Percentiles rank a stretch among this genome's conserved stretches.
phyloP scores from a whole-genome alignment of 176 grass and related monocot species.

The Triticum monococcum region DNA sequence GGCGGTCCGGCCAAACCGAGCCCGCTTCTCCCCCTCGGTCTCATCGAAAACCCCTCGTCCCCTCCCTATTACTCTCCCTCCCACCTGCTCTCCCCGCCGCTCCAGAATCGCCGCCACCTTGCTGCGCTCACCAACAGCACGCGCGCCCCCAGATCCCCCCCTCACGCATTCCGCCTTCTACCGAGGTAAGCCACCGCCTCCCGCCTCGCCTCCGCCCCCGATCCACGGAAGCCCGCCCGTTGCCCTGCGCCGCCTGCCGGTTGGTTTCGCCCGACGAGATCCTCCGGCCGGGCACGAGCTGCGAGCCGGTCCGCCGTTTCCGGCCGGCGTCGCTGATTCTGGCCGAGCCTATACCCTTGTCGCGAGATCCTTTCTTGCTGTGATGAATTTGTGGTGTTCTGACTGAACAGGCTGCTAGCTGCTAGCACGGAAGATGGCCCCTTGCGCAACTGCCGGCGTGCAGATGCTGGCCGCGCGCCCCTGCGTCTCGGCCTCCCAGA shows the following conservation, averaged over 20 bases:
- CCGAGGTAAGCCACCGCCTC: neutral
- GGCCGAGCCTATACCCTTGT: neutral
- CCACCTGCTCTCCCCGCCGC: conserved; percentile 3
- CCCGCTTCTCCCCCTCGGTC: conserved; percentile 36
- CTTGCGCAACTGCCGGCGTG: conserved; percentile 46
- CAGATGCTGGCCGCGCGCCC: conserved; percentile 50
- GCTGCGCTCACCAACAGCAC: neutral
- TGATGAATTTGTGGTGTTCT: neutral
- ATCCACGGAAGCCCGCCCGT: neutral
- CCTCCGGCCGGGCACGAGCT: neutral
- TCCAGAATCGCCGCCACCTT: conserved; percentile 3
- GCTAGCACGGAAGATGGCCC: conserved; percentile 41
- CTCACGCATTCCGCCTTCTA: neutral
- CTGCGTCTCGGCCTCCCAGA: conserved; percentile 49
- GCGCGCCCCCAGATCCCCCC: conserved; percentile 27
- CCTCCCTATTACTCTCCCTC: neutral
- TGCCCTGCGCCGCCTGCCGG: neutral
- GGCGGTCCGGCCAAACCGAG: neutral
- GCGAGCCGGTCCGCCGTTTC: neutral
- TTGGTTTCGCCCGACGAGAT: neutral
- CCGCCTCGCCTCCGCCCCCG: neutral
- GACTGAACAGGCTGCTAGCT: neutral
- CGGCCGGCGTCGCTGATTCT: neutral
- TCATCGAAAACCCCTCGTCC: conserved; percentile 42
- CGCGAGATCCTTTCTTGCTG: neutral